These are phyloP conservation scores for Spathaspora passalidarum DNA, from an alignment of 805 yeast genomes.

Conservation along the genomic window DNA sequence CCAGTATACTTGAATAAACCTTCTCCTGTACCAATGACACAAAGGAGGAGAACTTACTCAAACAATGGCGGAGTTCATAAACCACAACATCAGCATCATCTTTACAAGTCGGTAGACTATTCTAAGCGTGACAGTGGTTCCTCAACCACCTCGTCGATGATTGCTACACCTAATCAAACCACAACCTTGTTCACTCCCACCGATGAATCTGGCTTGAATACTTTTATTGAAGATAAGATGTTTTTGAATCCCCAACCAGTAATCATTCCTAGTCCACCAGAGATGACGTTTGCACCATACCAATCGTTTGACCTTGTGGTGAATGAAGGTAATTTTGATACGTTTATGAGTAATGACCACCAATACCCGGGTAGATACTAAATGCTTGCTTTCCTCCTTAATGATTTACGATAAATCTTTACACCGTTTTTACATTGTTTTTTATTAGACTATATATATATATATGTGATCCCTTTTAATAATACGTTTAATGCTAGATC, in stretches of 20 bases:
- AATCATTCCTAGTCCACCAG: not conserved
- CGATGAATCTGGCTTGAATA: not conserved
- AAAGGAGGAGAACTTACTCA: slow-evolving; percentile 9
- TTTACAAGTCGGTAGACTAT: not conserved
- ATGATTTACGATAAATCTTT: not conserved
- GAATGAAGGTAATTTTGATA: slow-evolving; percentile 5
- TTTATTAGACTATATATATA: not conserved
- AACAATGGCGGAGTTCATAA: slow-evolving; percentile 19
- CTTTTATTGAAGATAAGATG: not conserved
- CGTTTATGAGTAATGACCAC: slow-evolving; percentile 3
- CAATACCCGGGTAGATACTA: too few species aligned
- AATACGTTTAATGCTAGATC: not conserved
- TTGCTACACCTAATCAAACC: not conserved
- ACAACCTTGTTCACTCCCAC: not conserved
- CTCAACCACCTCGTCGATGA: not conserved
- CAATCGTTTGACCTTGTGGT: slow-evolving; percentile 5
- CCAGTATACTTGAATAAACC: not conserved
- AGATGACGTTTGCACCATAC: not conserved
- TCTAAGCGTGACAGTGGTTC: slow-evolving; percentile 3
- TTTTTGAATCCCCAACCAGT: not conserved
- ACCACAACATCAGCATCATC: slow-evolving; percentile 10
- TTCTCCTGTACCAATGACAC: slow-evolving; percentile 10
- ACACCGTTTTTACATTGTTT: not conserved
- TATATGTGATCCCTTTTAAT: not conserved
- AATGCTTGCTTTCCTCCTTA: not conserved